phyloP scores from a whole-genome alignment of 768 basidiomycete genomes.

The Macrocybe gigantea region DNA sequence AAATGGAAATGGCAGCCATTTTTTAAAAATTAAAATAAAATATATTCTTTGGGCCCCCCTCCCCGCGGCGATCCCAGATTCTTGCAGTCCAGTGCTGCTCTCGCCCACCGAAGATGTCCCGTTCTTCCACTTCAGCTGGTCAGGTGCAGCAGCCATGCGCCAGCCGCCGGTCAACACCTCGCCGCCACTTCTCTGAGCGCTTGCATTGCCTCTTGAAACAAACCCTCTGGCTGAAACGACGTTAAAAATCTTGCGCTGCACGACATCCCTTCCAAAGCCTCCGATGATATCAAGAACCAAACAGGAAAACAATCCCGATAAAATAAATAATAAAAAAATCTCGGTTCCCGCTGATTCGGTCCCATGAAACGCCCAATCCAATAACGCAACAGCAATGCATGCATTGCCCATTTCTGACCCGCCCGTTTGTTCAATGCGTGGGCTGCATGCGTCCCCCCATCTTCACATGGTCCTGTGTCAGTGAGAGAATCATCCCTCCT shows the following conservation, averaged over 20 bases:
- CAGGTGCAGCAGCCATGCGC: neutral
- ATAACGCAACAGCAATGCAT: neutral
- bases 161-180: neutral
- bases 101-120: constrained; percentile 14
- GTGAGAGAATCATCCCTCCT: too few relatives aligned
- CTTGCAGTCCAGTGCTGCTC: neutral
- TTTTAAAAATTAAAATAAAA: constrained; percentile 11
- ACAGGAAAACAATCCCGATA: too few relatives aligned
- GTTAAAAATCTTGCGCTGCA: neutral
- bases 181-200: neutral
- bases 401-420: too few relatives aligned
- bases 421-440: too few relatives aligned
- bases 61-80: constrained; percentile 1
- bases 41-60: constrained; percentile 6
- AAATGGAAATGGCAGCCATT: constrained; percentile 12
- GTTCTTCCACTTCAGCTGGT: neutral
- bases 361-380: neutral
- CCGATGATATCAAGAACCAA: constrained; percentile 5
- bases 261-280: constrained; percentile 1
- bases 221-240: neutral
- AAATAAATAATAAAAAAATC: constrained; percentile 5
- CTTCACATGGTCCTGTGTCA: too few relatives aligned
- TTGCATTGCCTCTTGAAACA: too few relatives aligned
- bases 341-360: constrained; percentile 5
- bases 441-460: too few relatives aligned